Base-by-base conservation (phyloP, 2,329 filamentous ascomycete species). In the Xylaria sp. region DNA sequence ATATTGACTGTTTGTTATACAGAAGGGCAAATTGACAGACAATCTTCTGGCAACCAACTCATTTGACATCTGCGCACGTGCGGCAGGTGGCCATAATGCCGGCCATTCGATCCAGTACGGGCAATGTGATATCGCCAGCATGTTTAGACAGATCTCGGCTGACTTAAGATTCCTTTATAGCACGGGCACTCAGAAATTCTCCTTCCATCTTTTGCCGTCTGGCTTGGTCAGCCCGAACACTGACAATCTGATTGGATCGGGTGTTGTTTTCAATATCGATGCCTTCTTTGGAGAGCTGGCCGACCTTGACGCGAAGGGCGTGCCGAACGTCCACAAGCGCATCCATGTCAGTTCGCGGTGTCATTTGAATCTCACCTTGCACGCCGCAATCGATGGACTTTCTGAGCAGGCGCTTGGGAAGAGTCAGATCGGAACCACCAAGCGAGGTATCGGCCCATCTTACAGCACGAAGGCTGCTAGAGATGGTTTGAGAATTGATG, bases 241-340 rank as follows among this genome's bases (percentile, higher is more conserved):
- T 78, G 84, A 88, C 74, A 94, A 94, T 81, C 82, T 94, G 65
- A 91, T 94, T 77, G 92, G 91, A 67, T 90, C 89, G 57, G 90
- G 84, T 55, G 85, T 87, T 46, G 87, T 63, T 53, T 75, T 78
- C 41, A 75, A 79, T 56, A 75, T 79, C 74, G 87, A 88, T 23
- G 83, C 83, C 62, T 90, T 91, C 82, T 91, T 91, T 83, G 85
- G 86, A 72, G 90, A 92, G 78, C 81, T 92, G 53, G 81, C 84
- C 66, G 85, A 83, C 18, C 79, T 91, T 30, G 85, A 91, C 73
- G 83, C 82, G 63, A 87, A 91, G 76, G 89, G 89, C 12, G 80
- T 91, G 18, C 71, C 71, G 67, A 80, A 86, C 70, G 87, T 84
- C 23, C 82, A 83, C 64, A 83, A 86, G 60, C 83, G 89, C 66